A percentile compares a stretch with the other conserved stretches of the same genome.
These are phyloP conservation scores for Russula ochroleuca DNA, from an alignment of 768 basidiomycete species.

Conservation along the genomic window DNA sequence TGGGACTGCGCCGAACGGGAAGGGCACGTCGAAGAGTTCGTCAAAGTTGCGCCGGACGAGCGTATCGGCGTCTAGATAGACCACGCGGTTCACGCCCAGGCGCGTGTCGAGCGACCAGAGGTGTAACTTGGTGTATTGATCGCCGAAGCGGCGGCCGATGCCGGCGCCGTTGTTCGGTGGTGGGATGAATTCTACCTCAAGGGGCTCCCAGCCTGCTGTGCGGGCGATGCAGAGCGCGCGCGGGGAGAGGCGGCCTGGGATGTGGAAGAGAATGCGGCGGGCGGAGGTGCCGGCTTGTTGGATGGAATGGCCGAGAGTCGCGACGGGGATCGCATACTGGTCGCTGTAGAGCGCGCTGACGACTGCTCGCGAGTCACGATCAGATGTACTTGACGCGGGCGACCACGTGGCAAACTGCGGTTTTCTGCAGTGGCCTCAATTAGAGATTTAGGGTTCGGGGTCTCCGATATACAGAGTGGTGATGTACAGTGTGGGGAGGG, in stretches of 20 bases:
- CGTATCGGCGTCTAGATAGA: conserved; percentile 45
- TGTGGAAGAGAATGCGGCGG: conserved; percentile 35
- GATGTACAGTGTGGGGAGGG: no score
- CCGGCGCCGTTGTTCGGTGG: conserved; percentile 41
- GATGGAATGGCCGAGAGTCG: conserved; percentile 35
- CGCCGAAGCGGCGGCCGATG: conserved; percentile 36
- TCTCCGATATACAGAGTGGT: neutral
- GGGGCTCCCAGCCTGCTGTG: conserved; percentile 39
- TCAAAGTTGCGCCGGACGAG: conserved; percentile 42
- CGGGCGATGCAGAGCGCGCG: conserved; percentile 40
- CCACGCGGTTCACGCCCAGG: conserved; percentile 33
- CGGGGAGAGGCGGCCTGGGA: conserved; percentile 38
- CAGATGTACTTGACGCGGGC: neutral
- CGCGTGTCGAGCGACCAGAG: conserved; percentile 39
- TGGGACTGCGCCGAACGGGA: conserved; percentile 41
- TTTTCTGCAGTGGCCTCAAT: conserved; percentile 5
- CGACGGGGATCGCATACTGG: conserved; percentile 33
- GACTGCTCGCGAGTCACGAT: conserved; percentile 29
- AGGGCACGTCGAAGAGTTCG: conserved; percentile 43
- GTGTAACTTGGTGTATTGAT: conserved; percentile 44
- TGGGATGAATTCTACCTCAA: conserved; percentile 37
- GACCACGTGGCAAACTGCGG: conserved; percentile 8
- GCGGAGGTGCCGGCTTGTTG: conserved; percentile 34
- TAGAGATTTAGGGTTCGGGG: neutral
- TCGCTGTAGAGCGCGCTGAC: conserved; percentile 36